These are phyloP conservation scores for Citrus glauca DNA, from an alignment of 345 rosid species.

Conservation along the genomic window DNA sequence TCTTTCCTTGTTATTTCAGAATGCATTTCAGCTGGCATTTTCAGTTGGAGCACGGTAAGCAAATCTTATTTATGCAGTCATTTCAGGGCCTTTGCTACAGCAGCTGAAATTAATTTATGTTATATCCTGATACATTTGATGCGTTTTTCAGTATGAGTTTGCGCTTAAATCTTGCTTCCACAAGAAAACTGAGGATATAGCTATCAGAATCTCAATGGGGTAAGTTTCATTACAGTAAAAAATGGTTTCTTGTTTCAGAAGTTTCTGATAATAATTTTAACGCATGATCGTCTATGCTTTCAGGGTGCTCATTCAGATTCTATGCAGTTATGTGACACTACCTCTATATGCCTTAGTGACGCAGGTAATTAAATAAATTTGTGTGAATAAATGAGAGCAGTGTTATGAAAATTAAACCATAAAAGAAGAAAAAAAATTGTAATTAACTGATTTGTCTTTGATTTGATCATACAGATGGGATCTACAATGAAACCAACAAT, in stretches of 20 bases:
- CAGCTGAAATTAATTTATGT: background rate
- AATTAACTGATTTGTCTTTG: background rate
- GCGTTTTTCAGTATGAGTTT: conserved; percentile 56
- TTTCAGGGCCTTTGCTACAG: background rate
- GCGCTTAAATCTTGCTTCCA: conserved; percentile 57
- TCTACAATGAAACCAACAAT: conserved; percentile 77
- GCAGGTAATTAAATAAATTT: conserved; percentile 48
- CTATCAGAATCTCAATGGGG: conserved; percentile 82
- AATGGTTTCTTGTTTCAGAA: background rate
- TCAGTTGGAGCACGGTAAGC: conserved; percentile 71
- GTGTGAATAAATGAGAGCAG: background rate
- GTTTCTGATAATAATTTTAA: background rate
- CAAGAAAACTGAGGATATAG: conserved; percentile 36
- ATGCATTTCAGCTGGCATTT: conserved; percentile 90
- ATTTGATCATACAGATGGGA: conserved; percentile 65
- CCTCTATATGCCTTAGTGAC: conserved; percentile 97
- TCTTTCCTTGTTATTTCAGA: conserved; percentile 35
- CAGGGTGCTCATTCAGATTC: conserved; percentile 73
- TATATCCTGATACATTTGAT: background rate
- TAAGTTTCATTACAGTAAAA: conserved; percentile 10
- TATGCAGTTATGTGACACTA: conserved; percentile 93
- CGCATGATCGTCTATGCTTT: conserved; percentile 4
- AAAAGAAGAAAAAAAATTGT: background rate
- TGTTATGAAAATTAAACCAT: no score
- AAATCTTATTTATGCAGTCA: background rate